Evolutionary conservation across 148 eudicot genomes (phyloP).

Genomic region (Rhododendron mucronatum): DNA sequence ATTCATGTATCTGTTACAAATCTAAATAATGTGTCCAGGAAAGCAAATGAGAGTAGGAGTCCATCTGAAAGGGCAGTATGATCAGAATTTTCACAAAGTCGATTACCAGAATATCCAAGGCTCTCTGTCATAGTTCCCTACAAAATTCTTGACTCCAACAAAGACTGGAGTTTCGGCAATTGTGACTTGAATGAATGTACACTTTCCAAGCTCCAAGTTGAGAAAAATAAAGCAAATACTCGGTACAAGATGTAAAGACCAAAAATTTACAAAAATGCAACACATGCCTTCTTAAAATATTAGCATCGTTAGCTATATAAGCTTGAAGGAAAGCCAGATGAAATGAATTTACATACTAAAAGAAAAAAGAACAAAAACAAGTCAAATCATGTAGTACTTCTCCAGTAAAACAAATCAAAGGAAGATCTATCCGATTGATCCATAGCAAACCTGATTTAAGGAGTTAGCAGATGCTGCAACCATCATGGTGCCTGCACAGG

Average conservation of each 20-base stretch:
- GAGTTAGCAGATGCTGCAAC: constrained; percentile 93
- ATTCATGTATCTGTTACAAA: neutral
- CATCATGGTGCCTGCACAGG: constrained; percentile 99
- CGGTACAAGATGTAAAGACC: neutral
- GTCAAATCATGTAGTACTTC: neutral
- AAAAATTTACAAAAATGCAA: neutral
- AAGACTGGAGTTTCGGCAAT: neutral
- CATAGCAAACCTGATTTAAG: constrained; percentile 74
- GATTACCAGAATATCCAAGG: neutral
- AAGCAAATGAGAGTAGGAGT: neutral
- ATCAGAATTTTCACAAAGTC: neutral
- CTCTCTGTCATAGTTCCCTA: neutral
- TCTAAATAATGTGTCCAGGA: neutral
- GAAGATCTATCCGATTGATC: neutral
- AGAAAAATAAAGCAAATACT: neutral
- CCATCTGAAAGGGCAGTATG: neutral
- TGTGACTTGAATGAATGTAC: neutral
- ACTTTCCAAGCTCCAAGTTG: neutral
- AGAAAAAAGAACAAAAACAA: neutral
- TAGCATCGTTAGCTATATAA: neutral
- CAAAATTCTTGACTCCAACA: neutral
- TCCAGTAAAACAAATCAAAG: neutral
- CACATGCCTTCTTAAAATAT: neutral
- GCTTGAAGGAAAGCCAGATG: neutral
- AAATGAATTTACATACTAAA: neutral